These are phyloP conservation scores for Uronychia setigera DNA, from an alignment of 73 alveolate genomes.

Conservation along the genomic window DNA sequence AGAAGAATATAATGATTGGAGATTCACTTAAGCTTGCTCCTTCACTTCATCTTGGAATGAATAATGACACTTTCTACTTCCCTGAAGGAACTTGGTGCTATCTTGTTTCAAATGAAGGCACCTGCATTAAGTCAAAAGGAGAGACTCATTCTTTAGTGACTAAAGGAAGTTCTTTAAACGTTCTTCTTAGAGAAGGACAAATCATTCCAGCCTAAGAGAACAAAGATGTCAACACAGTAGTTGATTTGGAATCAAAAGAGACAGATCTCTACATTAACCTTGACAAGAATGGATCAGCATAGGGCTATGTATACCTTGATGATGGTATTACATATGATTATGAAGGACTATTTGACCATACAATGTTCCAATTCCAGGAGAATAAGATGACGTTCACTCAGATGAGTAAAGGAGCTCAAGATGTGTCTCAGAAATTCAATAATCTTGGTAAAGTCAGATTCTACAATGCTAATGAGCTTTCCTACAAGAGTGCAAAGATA, in stretches of 20 bases:
- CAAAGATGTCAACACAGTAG: constrained; percentile 7
- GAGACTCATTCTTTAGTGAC: neutral
- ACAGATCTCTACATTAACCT: constrained; percentile 32
- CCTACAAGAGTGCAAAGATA: too few relatives aligned
- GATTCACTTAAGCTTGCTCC: constrained; percentile 40
- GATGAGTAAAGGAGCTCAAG: too few relatives aligned
- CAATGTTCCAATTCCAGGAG: too few relatives aligned
- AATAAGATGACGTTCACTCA: too few relatives aligned
- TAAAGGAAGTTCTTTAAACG: constrained; percentile 9
- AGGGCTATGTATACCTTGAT: neutral
- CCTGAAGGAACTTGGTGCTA: constrained; percentile 60
- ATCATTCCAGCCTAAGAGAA: constrained; percentile 35
- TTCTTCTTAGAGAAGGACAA: constrained; percentile 50
- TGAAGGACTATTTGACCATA: too few relatives aligned
- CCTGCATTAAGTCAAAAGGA: constrained; percentile 10
- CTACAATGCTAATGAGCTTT: too few relatives aligned
- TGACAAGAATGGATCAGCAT: neutral
- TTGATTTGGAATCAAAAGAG: constrained; percentile 5
- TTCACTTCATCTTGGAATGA: neutral
- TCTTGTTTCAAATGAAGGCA: neutral
- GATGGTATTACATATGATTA: too few relatives aligned
- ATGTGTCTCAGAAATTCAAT: too few relatives aligned
- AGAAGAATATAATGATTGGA: constrained; percentile 64
- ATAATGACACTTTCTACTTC: constrained; percentile 35
- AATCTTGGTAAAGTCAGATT: too few relatives aligned